Base-by-base conservation (phyloP, 176 grass and related monocot genomes). In the Musa troglodytarum region DNA sequence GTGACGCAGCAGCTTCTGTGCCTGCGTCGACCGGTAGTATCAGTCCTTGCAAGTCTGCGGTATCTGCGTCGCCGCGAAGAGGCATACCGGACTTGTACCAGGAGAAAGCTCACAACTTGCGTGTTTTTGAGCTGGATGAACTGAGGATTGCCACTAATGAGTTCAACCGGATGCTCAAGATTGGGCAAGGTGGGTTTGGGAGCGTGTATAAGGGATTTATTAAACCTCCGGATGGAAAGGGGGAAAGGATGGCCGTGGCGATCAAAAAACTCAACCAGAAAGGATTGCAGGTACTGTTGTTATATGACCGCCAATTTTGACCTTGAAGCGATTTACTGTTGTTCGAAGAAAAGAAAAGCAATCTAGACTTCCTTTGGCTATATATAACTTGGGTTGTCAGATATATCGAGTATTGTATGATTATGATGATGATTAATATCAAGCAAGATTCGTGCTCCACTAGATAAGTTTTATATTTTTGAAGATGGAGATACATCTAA, bases 211-310 rank as follows among this genome's bases (percentile, higher is more conserved):
- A 75, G 73, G 73, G 73, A n/a, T 59, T 75, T 25, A 59, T 75
- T 25, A 34, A 75, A 12, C 54, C 73, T 8, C 25, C 55, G 17
- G 54, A 75, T 9, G 54, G 53, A 7, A 75, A 75, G 25, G 54
- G 54, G 15, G 54, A 75, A 9, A 17, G 54, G 25, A 20, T 75
- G 15, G 25, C 73, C 8, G 52, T 75, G 11, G 73, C 73, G 7
- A 58, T 75, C 16, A 75, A 75, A 26, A 75, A 75, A 26, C 73
- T 75, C 54, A 75, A 75, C 73, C 73, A 22, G 13, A 56, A 75
- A 11, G 73, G 73, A 28, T 21, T 61, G 73, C 73, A 75, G 73
- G 73, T 75, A 75, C 49, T 49, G 63, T 43, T 43, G 34, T 12
- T 24, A 11, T 25, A 1, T 13, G 10, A 65, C 21, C 1, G 23